Base-by-base conservation (phyloP, 768 basidiomycete genomes). In the Candolleomyces efflorescens region DNA sequence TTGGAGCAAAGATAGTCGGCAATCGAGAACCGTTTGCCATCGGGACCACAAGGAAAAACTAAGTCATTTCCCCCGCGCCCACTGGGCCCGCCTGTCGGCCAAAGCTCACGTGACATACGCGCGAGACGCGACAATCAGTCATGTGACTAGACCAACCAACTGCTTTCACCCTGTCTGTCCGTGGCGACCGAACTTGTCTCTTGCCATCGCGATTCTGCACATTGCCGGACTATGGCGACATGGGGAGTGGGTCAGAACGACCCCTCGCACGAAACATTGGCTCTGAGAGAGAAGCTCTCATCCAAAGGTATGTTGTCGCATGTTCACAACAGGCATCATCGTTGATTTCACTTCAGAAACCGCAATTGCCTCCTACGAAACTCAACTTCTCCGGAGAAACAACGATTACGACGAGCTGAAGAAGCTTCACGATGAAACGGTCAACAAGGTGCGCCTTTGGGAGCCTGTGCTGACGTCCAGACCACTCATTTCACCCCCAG, bases 331-430 rank as follows among this genome's bases (percentile, higher is more conserved):
- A 11, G 11, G 5, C 6, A 32, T 32, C 32, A 11, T 32, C 11
- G 32, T 32, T 32, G 32, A 32, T 32, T 32, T 32, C 7, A 32
- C 6, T 7, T 32, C 60, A 82, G 82, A 83, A 62, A 68, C 72
- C 24, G 77, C 80, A 56, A 78, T 81, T 64, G 77, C 79, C 32
- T 75, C 76, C 26, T 78, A 79, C 58, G 73, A 78, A 63, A 74
- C 73, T 27, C 72, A 75, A 61, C 64, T 81, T 10, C 66, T 72
- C 58, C 77, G 69, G 59, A 78, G 79, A 64, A 63, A 72, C 2
- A 65, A 67, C 13, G 75, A 79, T 57, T 60, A 80, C 26, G 71
- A 78, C 17, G 80, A 82, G 62, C 63, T 78, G 9, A 73, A 71
- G 59, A 62, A 67, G 36, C 67, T 72, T 17, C 67, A 79, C 13